phyloP scores from a whole-genome alignment of 2,329 filamentous ascomycete genomes.

The Cryphonectria parasitica region DNA sequence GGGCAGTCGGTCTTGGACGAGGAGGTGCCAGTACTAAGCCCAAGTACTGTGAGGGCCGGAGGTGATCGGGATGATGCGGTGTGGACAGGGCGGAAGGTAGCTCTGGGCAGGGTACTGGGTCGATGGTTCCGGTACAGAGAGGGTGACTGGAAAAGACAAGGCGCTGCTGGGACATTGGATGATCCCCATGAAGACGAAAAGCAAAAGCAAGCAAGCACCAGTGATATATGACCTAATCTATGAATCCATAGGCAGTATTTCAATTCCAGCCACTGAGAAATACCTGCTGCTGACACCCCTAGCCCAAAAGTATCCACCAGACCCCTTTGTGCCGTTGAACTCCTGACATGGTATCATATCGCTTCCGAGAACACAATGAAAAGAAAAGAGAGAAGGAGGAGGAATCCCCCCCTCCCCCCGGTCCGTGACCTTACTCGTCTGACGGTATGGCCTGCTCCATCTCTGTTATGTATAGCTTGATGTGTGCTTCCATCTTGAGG shows the following conservation, averaged over 20 bases:
- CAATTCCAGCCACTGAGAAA: conserved; percentile 22
- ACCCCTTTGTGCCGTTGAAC: conserved; percentile 18
- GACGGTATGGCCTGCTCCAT: conserved; percentile 84
- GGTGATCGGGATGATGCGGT: conserved; percentile 50
- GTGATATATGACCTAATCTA: neutral
- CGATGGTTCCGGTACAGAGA: conserved; percentile 67
- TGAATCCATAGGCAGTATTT: conserved; percentile 2
- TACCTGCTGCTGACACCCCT: neutral
- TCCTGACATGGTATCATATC: conserved; percentile 29
- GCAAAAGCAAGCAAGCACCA: neutral
- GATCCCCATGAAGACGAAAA: neutral
- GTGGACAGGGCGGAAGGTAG: conserved; percentile 63
- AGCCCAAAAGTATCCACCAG: conserved; percentile 4
- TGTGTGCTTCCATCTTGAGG: conserved; percentile 95
- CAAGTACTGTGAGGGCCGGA: conserved; percentile 50
- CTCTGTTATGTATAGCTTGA: conserved; percentile 96
- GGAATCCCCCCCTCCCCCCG: no score
- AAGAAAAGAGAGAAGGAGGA: conserved; percentile 29
- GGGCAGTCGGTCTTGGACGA: conserved; percentile 45
- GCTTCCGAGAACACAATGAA: conserved; percentile 33
- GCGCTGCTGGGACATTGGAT: neutral
- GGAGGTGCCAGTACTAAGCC: conserved; percentile 65
- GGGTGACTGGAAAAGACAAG: conserved; percentile 40
- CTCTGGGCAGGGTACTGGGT: conserved; percentile 59
- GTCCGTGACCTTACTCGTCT: conserved; percentile 6